These are phyloP conservation scores for Phytopythium vexans DNA, from an alignment of 352 stramenopile species.

Conservation along the genomic window DNA sequence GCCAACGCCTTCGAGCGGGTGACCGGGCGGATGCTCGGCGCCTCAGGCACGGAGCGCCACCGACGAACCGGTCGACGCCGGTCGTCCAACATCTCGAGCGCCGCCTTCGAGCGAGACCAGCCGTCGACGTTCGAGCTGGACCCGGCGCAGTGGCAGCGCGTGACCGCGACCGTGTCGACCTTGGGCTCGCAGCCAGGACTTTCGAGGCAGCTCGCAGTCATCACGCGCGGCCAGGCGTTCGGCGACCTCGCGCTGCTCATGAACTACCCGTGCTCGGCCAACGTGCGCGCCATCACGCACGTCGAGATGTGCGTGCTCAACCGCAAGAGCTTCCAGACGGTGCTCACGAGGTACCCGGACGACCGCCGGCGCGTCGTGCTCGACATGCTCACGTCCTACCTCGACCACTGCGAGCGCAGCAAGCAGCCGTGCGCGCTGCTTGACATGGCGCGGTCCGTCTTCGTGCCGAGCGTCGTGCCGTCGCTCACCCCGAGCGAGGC, in stretches of 20 bases:
- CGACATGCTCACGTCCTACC: slow-evolving; percentile 28
- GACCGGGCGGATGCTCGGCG: background rate
- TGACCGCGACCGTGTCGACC: background rate
- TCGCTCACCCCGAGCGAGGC: slow-evolving; percentile 6
- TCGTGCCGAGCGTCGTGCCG: slow-evolving; percentile 1
- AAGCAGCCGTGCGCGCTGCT: slow-evolving; percentile 19
- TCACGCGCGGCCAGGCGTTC: slow-evolving; percentile 32
- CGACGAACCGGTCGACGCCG: background rate
- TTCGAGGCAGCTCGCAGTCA: background rate
- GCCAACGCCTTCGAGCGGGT: slow-evolving; percentile 26
- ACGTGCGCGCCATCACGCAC: slow-evolving; percentile 39
- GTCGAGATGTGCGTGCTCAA: slow-evolving; percentile 53
- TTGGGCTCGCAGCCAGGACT: background rate
- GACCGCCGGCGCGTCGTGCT: slow-evolving; percentile 28
- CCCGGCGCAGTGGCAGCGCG: background rate
- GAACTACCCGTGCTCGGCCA: slow-evolving; percentile 43
- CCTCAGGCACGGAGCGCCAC: background rate
- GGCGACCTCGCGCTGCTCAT: slow-evolving; percentile 54
- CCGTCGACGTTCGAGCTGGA: background rate
- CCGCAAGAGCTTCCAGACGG: slow-evolving; percentile 30
- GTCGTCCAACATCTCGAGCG: background rate
- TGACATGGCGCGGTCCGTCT: slow-evolving; percentile 19
- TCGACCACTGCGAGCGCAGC: slow-evolving; percentile 22
- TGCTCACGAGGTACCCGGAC: slow-evolving; percentile 29
- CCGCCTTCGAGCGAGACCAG: background rate